Evolutionary conservation across 768 basidiomycete species (phyloP).

Genomic region (Macrolepiota albuminosa): DNA sequence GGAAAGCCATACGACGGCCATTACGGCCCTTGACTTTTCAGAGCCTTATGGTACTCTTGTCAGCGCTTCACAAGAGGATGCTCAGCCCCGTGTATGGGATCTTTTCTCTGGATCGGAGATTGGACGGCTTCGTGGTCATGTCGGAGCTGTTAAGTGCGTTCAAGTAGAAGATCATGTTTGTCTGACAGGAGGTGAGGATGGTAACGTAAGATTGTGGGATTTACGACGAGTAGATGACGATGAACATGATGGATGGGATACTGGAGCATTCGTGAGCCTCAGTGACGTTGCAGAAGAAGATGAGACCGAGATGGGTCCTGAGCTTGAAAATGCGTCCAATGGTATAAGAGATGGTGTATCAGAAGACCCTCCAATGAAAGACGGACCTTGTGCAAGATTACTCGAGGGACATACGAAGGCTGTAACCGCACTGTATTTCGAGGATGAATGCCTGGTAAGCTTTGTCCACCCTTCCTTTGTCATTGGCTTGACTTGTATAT

Average conservation of each 20-base stretch:
- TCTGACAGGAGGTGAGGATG: conserved; percentile 87
- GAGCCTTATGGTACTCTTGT: conserved; percentile 96
- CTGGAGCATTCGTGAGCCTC: conserved; percentile 50
- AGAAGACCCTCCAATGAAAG: conserved; percentile 31
- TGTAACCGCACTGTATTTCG: conserved; percentile 92
- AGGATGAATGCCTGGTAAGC: conserved; percentile 86
- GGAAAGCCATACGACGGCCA: conserved; percentile 71
- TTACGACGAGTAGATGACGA: conserved; percentile 71
- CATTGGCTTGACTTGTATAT: conserved; percentile 15
- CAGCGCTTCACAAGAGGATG: conserved; percentile 80
- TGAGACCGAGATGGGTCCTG: conserved; percentile 44
- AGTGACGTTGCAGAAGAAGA: conserved; percentile 65
- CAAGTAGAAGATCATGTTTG: conserved; percentile 93
- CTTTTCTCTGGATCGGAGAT: conserved; percentile 84
- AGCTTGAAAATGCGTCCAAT: conserved; percentile 32
- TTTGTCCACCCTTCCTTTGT: background rate
- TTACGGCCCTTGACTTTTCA: conserved; percentile 89
- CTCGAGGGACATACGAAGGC: conserved; percentile 92
- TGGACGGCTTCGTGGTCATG: conserved; percentile 79
- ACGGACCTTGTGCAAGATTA: conserved; percentile 63
- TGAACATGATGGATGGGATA: conserved; percentile 55
- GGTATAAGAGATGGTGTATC: conserved; percentile 36
- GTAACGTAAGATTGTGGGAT: conserved; percentile 87
- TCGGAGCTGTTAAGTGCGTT: conserved; percentile 76
- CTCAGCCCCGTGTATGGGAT: conserved; percentile 92